Base-by-base conservation (phyloP, 495 filamentous ascomycete species). In the Penicillium paradoxum region DNA sequence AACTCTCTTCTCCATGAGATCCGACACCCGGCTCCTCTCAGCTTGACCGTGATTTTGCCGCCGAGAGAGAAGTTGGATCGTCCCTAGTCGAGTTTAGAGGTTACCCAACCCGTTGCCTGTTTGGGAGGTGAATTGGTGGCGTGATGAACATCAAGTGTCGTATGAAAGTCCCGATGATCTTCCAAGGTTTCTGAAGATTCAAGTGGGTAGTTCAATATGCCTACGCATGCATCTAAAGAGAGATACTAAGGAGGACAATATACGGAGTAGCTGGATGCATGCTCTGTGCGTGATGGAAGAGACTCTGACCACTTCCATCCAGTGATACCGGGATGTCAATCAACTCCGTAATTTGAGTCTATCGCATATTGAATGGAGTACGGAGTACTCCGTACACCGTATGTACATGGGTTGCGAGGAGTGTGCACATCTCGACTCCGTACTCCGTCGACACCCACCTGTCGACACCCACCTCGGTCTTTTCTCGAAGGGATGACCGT, bases 321-420 rank as follows among this genome's bases (percentile, higher is more conserved):
- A 2, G 50, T 59, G 56, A 58, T 53, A 63, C 25, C 25, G 53
- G 49, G 46, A 34, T 59, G 45, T 50, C 45, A 39, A 38, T 24
- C 39, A 48, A 46, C 39, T 17, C 24, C 7, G 41, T 44, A 44
- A 44, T 44, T 44, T 37, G 34, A 15, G 34, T 27, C 24, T 27
- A 37, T 17, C 15, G 34, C 4, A 37, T 40, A 9, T 27, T 27
- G 24, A 7, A 27, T 27, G 24, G 24, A 27, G 24, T 27, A 27
- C 24, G 24, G 24, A 27, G 24, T 3, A 27, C 24, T 27, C 24
- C 24, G 24, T 3, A 27, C 18, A 42, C 19, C 9, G 18, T 21
- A 25, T 9, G 22, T 19, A 4, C 17, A 21, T n/a, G n/a, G n/a
- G n/a, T n/a, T n/a, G n/a, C n/a, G n/a, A n/a, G n/a, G n/a, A n/a